Conservation (phyloP, 768 basidiomycete species). For the Steccherinum ochraceum region DNA sequence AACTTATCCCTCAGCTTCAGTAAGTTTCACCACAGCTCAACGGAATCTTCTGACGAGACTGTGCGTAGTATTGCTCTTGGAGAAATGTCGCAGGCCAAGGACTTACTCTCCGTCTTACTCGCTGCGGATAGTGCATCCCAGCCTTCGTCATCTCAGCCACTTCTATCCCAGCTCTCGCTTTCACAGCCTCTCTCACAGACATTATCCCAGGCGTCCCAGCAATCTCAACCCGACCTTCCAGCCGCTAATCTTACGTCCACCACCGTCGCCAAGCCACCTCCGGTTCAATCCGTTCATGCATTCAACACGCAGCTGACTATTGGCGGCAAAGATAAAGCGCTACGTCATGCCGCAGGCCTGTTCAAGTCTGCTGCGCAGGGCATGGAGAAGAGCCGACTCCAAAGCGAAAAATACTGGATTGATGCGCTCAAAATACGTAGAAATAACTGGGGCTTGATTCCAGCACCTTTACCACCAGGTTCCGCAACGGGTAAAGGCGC, state of each 20-base stretch:
- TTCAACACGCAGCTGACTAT: slow-evolving; percentile 35
- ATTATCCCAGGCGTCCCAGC: neutral
- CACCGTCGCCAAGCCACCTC: slow-evolving; percentile 57
- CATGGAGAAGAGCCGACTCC: slow-evolving; percentile 55
- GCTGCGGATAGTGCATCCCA: slow-evolving; percentile 31
- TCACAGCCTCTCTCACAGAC: slow-evolving; percentile 17
- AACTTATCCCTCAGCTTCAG: slow-evolving; percentile 68
- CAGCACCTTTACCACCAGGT: slow-evolving; percentile 70
- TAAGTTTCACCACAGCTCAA: slow-evolving; percentile 31
- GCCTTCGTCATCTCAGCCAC: neutral
- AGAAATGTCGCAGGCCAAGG: slow-evolving; percentile 74
- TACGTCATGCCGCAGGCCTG: slow-evolving; percentile 66
- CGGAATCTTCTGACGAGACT: neutral
- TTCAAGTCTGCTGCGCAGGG: slow-evolving; percentile 65
- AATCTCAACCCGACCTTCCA: slow-evolving; percentile 7
- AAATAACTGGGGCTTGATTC: slow-evolving; percentile 76
- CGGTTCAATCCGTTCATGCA: slow-evolving; percentile 34
- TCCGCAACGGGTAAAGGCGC: slow-evolving; percentile 68
- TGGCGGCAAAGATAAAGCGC: slow-evolving; percentile 75
- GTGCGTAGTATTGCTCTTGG: slow-evolving; percentile 58
- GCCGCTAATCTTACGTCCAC: slow-evolving; percentile 49
- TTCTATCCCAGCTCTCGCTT: slow-evolving; percentile 2
- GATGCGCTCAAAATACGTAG: slow-evolving; percentile 72
- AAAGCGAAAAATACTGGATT: slow-evolving; percentile 74
- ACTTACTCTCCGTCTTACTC: slow-evolving; percentile 58